Percentiles rank a stretch among this genome's conserved stretches.
phyloP scores from a whole-genome alignment of 164 flowering plant species.

The Liquidambar formosana region DNA sequence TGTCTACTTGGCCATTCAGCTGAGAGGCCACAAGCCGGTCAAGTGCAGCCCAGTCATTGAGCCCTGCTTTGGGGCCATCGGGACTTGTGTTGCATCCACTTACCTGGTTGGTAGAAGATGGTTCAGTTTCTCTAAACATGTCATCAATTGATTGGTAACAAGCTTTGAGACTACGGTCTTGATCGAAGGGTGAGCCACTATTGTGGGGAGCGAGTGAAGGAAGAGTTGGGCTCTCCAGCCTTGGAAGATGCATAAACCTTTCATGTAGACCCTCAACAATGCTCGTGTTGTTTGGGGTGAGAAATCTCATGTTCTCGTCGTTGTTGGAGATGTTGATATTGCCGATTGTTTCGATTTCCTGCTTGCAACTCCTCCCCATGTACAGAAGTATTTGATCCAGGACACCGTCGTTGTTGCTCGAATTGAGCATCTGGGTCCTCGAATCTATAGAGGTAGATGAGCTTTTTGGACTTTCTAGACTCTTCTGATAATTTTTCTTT shows the following conservation, averaged over 20 bases:
- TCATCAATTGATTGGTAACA: conserved; percentile 27
- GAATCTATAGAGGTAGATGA: conserved; percentile 27
- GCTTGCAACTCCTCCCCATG: conserved; percentile 71
- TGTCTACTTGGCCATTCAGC: conserved; percentile 47
- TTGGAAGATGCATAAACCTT: conserved; percentile 50
- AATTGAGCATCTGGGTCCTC: conserved; percentile 29
- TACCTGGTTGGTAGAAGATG: conserved; percentile 3
- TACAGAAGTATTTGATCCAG: conserved; percentile 70
- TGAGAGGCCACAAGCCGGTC: conserved; percentile 66
- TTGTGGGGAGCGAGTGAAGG: conserved; percentile 14
- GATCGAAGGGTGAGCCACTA: conserved; percentile 17
- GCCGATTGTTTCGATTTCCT: conserved; percentile 31
- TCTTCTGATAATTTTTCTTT: conserved; percentile 78
- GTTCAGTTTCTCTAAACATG: conserved; percentile 14
- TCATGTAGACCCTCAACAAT: conserved; percentile 19
- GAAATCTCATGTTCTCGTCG: conserved; percentile 12
- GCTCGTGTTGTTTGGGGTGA: conserved; percentile 11
- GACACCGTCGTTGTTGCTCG: conserved; percentile 43
- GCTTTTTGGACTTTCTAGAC: conserved; percentile 40
- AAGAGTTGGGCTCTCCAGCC: conserved; percentile 48
- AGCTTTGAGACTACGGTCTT: conserved; percentile 17
- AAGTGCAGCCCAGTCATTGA: conserved; percentile 55
- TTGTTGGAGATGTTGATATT: conserved; percentile 9
- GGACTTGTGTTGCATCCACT: background rate
- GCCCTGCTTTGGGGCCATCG: conserved; percentile 6